These are phyloP conservation scores for Carpinus fangiana DNA, from an alignment of 306 rosid species.

Conservation along the genomic window DNA sequence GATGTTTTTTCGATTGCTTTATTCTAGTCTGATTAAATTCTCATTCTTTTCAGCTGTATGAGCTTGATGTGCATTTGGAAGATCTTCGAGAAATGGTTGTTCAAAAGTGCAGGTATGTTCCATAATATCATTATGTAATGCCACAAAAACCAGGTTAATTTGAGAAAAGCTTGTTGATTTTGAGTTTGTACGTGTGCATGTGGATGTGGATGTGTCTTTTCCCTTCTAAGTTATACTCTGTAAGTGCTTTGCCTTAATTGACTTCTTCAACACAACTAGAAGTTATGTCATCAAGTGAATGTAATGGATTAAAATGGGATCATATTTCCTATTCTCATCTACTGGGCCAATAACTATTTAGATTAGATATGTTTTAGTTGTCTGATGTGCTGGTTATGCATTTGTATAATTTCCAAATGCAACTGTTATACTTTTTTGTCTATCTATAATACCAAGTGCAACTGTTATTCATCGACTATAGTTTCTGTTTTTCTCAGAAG, in stretches of 20 bases:
- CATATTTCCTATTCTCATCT: background rate
- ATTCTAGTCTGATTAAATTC: background rate
- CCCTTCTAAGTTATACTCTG: background rate
- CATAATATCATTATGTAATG: slow-evolving; percentile 9
- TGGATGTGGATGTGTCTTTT: background rate
- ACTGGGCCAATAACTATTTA: background rate
- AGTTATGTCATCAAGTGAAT: background rate
- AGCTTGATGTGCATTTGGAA: slow-evolving; percentile 71
- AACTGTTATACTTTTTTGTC: background rate
- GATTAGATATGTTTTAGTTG: background rate
- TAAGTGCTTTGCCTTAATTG: background rate
- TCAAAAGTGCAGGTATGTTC: slow-evolving; percentile 74
- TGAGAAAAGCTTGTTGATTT: background rate
- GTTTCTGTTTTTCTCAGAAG: background rate
- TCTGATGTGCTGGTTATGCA: background rate
- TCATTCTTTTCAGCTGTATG: slow-evolving; percentile 61
- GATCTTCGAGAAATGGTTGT: slow-evolving; percentile 78
- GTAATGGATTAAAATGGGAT: background rate
- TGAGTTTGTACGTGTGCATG: background rate
- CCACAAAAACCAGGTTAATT: background rate
- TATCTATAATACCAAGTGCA: background rate
- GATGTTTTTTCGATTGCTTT: slow-evolving; percentile 5
- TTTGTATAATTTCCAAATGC: background rate
- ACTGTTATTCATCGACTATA: background rate
- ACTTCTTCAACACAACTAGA: background rate